phyloP scores from a whole-genome alignment of 495 filamentous ascomycete species.

The Darksidea phi region DNA sequence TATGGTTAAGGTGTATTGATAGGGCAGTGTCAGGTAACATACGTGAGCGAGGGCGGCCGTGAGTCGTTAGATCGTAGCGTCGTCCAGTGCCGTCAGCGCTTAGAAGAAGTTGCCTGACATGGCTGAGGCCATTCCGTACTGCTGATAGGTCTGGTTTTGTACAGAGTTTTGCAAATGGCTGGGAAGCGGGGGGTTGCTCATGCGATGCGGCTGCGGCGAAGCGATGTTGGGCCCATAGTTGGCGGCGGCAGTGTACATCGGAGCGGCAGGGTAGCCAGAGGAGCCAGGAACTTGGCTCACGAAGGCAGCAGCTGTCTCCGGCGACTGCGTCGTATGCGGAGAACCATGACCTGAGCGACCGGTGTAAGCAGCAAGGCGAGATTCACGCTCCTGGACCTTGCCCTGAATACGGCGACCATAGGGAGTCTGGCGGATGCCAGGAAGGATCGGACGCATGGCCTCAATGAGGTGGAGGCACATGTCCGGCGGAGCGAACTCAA shows the following conservation, averaged over 20 bases:
- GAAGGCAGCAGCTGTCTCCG: conserved; percentile 20
- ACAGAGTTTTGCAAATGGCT: conserved; percentile 38
- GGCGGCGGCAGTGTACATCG: conserved; percentile 33
- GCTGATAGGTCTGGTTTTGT: conserved; percentile 28
- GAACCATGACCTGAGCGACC: conserved; percentile 30
- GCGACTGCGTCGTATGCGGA: conserved; percentile 32
- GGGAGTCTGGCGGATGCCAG: conserved; percentile 78
- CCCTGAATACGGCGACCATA: conserved; percentile 88
- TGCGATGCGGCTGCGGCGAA: conserved; percentile 35
- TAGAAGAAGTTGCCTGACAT: conserved; percentile 30
- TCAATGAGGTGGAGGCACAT: conserved; percentile 60
- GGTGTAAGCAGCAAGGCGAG: conserved; percentile 27
- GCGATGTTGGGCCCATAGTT: conserved; percentile 35
- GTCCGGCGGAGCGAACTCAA: conserved; percentile 32
- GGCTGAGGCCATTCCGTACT: conserved; percentile 13
- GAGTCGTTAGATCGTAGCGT: conserved; percentile 29
- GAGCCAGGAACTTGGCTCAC: conserved; percentile 21
- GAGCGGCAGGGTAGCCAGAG: conserved; percentile 14
- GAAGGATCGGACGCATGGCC: conserved; percentile 76
- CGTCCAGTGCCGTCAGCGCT: conserved; percentile 13
- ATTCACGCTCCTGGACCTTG: conserved; percentile 62
- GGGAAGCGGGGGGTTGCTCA: conserved; percentile 37
- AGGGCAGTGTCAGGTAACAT: conserved; percentile 19
- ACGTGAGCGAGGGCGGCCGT: conserved; percentile 26
- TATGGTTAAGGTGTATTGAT: conserved; percentile 17